Conservation (phyloP, 768 basidiomycete species). For the Botryobasidium botryosum region DNA sequence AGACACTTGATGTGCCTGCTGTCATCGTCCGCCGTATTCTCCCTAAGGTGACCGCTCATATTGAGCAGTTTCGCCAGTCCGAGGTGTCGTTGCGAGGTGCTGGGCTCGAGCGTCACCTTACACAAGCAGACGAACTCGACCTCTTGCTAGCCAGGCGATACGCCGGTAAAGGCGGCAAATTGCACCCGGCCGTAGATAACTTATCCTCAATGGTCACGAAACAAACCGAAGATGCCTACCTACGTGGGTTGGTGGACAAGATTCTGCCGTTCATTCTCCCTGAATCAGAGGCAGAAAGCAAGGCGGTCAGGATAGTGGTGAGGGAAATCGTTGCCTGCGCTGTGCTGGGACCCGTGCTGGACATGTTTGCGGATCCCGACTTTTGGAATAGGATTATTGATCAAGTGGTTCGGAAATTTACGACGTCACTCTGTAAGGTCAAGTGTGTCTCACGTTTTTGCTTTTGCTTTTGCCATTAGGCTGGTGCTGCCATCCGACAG, state of each 20-base stretch:
- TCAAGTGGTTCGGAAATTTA: conserved; percentile 51
- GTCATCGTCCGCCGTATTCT: conserved; percentile 69
- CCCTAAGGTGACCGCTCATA: conserved; percentile 76
- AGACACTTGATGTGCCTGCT: conserved; percentile 49
- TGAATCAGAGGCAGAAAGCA: conserved; percentile 52
- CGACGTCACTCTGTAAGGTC: conserved; percentile 8
- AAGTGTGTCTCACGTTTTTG: background rate
- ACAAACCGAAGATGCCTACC: conserved; percentile 78
- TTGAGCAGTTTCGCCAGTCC: conserved; percentile 81
- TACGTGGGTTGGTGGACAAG: conserved; percentile 50
- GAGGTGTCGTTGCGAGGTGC: conserved; percentile 74
- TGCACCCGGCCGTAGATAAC: conserved; percentile 80
- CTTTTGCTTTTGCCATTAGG: conserved; percentile 21
- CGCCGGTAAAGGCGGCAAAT: conserved; percentile 36
- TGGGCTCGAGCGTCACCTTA: conserved; percentile 61
- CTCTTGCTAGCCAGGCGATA: conserved; percentile 72
- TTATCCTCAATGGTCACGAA: conserved; percentile 77
- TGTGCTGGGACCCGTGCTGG: conserved; percentile 73
- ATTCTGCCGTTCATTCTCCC: conserved; percentile 62
- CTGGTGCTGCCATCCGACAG: conserved; percentile 53
- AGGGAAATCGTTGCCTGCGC: conserved; percentile 73
- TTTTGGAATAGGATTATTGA: conserved; percentile 94
- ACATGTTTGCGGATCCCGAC: conserved; percentile 88
- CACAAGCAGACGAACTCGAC: conserved; percentile 82
- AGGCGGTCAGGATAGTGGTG: conserved; percentile 50